A percentile compares a stretch with the other conserved stretches of the same genome.
Conservation (phyloP, 169 alveolate genomes). For the Amoebophrya sp. region DNA sequence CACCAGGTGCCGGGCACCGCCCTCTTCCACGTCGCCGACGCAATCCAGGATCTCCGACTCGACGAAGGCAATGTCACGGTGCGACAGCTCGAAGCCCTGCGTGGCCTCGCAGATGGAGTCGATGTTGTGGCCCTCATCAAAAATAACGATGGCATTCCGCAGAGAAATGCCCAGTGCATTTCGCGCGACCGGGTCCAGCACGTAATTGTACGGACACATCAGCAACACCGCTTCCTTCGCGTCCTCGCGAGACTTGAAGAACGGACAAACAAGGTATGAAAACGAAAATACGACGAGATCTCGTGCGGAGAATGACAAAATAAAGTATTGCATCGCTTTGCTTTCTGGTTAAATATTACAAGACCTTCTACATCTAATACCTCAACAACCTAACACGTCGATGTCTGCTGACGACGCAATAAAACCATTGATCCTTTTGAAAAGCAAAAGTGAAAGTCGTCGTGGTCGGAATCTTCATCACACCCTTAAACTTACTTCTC, state of each 20-base stretch:
- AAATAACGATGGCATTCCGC: slow-evolving; percentile 69
- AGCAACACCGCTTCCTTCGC: neutral
- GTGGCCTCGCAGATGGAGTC: slow-evolving; percentile 55
- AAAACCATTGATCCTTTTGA: no score
- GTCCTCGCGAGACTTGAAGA: neutral
- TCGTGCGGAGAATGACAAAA: no score
- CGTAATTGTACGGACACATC: slow-evolving; percentile 83
- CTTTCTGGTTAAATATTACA: no score
- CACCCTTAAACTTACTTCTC: no score
- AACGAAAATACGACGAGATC: no score
- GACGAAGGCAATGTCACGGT: neutral
- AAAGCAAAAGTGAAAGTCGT: no score
- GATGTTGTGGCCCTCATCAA: slow-evolving; percentile 93
- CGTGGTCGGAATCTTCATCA: no score
- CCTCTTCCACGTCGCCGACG: neutral
- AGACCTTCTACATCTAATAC: no score
- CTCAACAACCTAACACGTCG: no score
- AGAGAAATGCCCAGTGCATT: slow-evolving; percentile 64
- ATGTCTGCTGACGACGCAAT: no score
- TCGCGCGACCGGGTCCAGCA: slow-evolving; percentile 71
- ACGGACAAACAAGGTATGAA: neutral
- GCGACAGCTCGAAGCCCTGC: neutral
- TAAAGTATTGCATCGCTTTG: no score
- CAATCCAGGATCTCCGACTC: neutral
- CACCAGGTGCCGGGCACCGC: neutral